These are phyloP conservation scores for Colletotrichum sp. DNA, from an alignment of 2,329 filamentous ascomycete species.

Conservation along the genomic window DNA sequence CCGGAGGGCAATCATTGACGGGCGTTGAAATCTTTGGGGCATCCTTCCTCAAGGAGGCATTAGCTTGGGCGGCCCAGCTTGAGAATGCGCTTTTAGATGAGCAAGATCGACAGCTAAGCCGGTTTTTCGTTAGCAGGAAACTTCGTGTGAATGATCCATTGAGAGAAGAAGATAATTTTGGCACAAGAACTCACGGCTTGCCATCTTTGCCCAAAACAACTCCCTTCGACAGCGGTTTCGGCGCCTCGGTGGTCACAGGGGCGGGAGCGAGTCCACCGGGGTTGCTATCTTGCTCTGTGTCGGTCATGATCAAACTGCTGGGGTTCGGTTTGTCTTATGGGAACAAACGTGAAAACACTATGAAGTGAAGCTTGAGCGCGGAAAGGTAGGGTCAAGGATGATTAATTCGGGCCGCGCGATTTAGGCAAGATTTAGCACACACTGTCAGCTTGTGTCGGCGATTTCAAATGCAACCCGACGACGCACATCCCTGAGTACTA, in stretches of 20 bases:
- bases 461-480: background rate
- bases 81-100: constrained; percentile 60
- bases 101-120: constrained; percentile 70
- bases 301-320: background rate
- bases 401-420: background rate
- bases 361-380: background rate
- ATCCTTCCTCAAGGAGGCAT: constrained; percentile 40
- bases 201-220: constrained; percentile 80
- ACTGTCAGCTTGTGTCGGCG: background rate
- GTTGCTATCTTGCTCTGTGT: background rate
- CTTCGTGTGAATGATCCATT: background rate
- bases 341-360: background rate
- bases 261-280: background rate
- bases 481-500: background rate
- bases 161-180: background rate
- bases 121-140: background rate
- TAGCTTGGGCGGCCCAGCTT: constrained; percentile 62
- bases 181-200: constrained; percentile 73
- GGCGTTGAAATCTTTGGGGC: constrained; percentile 37
- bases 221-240: constrained; percentile 70
- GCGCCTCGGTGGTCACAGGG: constrained; percentile 31
- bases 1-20: constrained; percentile 79
- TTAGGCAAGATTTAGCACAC: background rate
- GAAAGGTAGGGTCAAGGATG: background rate
- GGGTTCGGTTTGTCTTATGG: constrained; percentile 64